phyloP scores from a whole-genome alignment of 2,329 filamentous ascomycete genomes.

The Apiospora kogelbergensis region DNA sequence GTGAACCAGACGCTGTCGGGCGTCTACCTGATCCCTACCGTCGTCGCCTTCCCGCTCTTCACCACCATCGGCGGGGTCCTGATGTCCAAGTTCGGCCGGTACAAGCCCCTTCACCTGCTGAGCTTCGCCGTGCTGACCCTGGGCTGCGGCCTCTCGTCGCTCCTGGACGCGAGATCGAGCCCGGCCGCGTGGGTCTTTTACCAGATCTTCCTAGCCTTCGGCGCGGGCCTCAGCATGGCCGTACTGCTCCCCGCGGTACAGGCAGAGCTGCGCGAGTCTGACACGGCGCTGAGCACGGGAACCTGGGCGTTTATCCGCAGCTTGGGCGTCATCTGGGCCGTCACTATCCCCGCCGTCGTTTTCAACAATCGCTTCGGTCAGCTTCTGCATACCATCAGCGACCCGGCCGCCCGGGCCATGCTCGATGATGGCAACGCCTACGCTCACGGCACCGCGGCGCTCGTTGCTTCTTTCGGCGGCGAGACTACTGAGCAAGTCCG shows the following conservation, averaged over 20 bases:
- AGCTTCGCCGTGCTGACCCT: constrained; percentile 32
- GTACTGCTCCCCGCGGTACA: constrained; percentile 39
- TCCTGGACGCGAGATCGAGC: constrained; percentile 32
- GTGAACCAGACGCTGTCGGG: constrained; percentile 24
- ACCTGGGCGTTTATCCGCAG: constrained; percentile 40
- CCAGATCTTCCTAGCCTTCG: constrained; percentile 35
- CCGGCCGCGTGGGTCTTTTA: constrained; percentile 37
- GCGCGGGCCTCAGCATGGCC: constrained; percentile 38
- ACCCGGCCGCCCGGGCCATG: constrained; percentile 12
- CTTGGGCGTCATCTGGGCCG: constrained; percentile 42
- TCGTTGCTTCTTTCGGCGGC: constrained; percentile 18
- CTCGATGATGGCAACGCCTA: constrained; percentile 21
- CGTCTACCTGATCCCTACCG: neutral
- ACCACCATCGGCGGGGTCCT: constrained; percentile 19
- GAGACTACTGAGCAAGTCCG: constrained; percentile 28
- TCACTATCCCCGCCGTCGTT: constrained; percentile 38
- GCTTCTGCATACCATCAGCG: neutral
- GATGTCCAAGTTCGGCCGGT: constrained; percentile 28
- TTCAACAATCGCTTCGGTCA: constrained; percentile 28
- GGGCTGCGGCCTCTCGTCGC: constrained; percentile 36
- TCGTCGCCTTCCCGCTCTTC: neutral
- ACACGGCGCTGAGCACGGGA: constrained; percentile 32
- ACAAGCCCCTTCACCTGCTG: constrained; percentile 25
- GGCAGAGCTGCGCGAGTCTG: constrained; percentile 28
- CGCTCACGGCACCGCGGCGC: constrained; percentile 19